These are phyloP conservation scores for Nemania sp. DNA, from an alignment of 2,329 filamentous ascomycete genomes.

Conservation along the genomic window DNA sequence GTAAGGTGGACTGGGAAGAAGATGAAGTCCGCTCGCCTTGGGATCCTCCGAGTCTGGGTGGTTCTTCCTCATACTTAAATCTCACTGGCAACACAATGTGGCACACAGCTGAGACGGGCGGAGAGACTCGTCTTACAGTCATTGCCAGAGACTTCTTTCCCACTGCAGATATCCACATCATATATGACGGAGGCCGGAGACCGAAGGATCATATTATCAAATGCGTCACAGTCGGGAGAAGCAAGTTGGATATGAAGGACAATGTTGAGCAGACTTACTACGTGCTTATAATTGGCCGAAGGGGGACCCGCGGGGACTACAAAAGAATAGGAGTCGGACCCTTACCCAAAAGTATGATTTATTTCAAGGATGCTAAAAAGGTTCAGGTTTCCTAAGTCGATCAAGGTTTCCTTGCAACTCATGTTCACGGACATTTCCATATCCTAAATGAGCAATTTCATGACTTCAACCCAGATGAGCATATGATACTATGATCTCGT, in stretches of 20 bases:
- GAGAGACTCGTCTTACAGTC: slow-evolving; percentile 6
- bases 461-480: no score
- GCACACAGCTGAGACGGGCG: slow-evolving; percentile 9
- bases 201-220: slow-evolving; percentile 1
- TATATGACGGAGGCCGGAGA: slow-evolving; percentile 9
- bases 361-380: background rate
- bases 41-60: background rate
- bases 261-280: slow-evolving; percentile 2
- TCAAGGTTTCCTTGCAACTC: background rate
- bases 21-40: slow-evolving; percentile 16
- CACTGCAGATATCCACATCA: slow-evolving; percentile 1
- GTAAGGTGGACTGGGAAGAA: slow-evolving; percentile 18
- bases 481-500: no score
- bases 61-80: background rate
- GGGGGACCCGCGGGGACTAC: background rate
- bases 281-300: slow-evolving; percentile 15
- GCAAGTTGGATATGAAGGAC: background rate
- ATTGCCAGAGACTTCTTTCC: slow-evolving; percentile 10
- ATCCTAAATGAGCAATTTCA: no score
- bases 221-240: slow-evolving; percentile 15
- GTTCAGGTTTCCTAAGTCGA: background rate
- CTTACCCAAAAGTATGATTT: slow-evolving; percentile 12
- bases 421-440: no score
- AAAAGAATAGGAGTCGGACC: slow-evolving; percentile 18
- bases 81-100: background rate